Percentiles rank a stretch among this genome's conserved stretches.
These are phyloP conservation scores for Coelastrella sp. DNA, from an alignment of 139 green algal species.

Conservation along the genomic window DNA sequence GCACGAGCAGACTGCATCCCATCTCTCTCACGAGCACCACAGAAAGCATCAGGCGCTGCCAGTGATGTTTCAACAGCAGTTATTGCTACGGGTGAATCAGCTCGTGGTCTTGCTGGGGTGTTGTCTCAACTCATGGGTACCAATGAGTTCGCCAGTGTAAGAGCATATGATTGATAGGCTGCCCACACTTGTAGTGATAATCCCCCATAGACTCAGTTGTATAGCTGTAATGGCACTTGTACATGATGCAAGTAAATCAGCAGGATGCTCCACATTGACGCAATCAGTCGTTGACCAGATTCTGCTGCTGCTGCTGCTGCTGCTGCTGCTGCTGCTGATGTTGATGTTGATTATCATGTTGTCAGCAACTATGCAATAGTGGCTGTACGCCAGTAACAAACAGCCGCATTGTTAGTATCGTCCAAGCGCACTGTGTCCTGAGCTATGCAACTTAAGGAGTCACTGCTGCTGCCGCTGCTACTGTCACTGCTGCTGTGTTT, in stretches of 20 bases:
- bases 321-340: background rate
- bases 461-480: background rate
- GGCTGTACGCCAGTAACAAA: background rate
- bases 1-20: no score
- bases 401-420: background rate
- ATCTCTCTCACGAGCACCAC: background rate
- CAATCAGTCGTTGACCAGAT: no score
- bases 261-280: no score
- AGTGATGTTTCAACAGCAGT: background rate
- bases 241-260: no score
- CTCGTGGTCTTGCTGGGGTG: background rate
- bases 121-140: conserved; percentile 8
- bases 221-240: no score
- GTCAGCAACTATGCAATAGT: background rate
- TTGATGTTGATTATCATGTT: background rate
- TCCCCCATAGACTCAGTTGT: no score
- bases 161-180: background rate
- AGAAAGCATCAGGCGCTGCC: background rate
- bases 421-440: background rate
- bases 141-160: conserved; percentile 45
- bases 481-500: background rate
- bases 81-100: background rate
- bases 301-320: background rate
- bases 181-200: background rate
- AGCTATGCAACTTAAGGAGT: background rate